Base-by-base conservation (phyloP, 148 eudicot species). In the Cornus kousa region DNA sequence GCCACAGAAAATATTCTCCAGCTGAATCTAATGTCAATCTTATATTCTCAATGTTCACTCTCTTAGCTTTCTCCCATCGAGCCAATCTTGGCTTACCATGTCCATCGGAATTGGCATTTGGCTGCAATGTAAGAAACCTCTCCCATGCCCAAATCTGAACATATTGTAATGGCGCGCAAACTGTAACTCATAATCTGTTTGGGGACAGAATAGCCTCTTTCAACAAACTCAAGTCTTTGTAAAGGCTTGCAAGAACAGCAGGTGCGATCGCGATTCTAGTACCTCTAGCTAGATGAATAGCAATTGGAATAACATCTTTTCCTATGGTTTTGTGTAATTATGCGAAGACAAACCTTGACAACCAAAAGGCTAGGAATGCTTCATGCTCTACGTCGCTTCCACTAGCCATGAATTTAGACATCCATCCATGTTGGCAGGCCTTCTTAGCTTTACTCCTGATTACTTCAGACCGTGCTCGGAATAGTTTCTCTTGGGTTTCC, bases 71-170 rank as follows among this genome's bases (percentile, higher is more conserved):
- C 37, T 35, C 37, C 37, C 37, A 35, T 35, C 5, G 37, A 35
- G 37, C 37, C 37, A 35, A 35, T 35, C 37, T 35, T 35, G 37
- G 37, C 37, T 35, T 4, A 35, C 37, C 87, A 43, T 2, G 46
- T n/a, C 32, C 59, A 50, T 81, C 35, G 7, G 23, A 9, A 3
- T n/a, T 72, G 33, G 37, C 37, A 2, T 65, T 76, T 14, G 90
- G 91, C 50, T 82, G 23, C 50, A 91, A 73, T 2, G 37, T 28
- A 4, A 87, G 87, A 37, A 87, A 85, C 78, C 94, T 85, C 55
- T 91, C 94, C 87, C 90, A 91, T 20, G 77, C 89, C 94, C 94
- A 91, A 43, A 82, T 68, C 62, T 89, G 90, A 6, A 89, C 85
- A 10, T 80, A 70, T 13, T 85, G 87, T 28, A 89, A 22, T 9